A percentile compares a stretch with the other conserved stretches of the same genome.
These are phyloP conservation scores for Decorospora gaudefroyi DNA, from an alignment of 2,329 filamentous ascomycete genomes.

Conservation along the genomic window DNA sequence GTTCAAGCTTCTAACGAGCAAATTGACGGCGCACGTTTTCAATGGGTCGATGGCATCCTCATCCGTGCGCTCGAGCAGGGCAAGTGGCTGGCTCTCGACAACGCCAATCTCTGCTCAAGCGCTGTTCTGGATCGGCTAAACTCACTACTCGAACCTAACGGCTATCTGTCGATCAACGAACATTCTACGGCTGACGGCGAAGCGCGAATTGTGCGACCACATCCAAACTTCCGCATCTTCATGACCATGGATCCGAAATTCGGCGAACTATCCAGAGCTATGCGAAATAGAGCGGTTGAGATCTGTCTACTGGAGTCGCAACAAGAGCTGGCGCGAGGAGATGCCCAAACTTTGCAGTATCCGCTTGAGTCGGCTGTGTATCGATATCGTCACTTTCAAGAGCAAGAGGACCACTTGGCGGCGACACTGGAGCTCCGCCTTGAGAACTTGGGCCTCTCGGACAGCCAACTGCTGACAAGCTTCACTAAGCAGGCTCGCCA, in stretches of 20 bases:
- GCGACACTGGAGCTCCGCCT: conserved; percentile 29
- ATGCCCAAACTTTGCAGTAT: conserved; percentile 26
- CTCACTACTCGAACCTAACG: conserved; percentile 88
- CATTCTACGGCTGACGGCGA: conserved; percentile 82
- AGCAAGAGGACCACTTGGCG: conserved; percentile 10
- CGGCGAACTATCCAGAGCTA: conserved; percentile 91
- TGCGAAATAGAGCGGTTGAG: conserved; percentile 93
- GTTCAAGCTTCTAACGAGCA: conserved; percentile 57
- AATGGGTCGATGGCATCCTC: conserved; percentile 93
- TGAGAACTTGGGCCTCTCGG: conserved; percentile 46
- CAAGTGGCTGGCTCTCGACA: conserved; percentile 92
- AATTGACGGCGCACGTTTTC: conserved; percentile 79
- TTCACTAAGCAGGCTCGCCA: conserved; percentile 37
- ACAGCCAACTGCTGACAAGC: conserved; percentile 33
- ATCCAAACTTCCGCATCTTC: conserved; percentile 88
- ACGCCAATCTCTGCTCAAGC: conserved; percentile 94
- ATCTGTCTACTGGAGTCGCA: conserved; percentile 66
- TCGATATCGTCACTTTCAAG: conserved; percentile 43
- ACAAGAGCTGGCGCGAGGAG: not conserved
- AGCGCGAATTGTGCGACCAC: conserved; percentile 77
- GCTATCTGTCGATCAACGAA: conserved; percentile 88
- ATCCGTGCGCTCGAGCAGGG: conserved; percentile 84
- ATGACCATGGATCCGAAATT: conserved; percentile 90
- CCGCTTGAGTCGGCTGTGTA: conserved; percentile 47
- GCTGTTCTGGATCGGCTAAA: conserved; percentile 94